Conservation (phyloP, 2,329 filamentous ascomycete species). For the Mycogone perniciosa region DNA sequence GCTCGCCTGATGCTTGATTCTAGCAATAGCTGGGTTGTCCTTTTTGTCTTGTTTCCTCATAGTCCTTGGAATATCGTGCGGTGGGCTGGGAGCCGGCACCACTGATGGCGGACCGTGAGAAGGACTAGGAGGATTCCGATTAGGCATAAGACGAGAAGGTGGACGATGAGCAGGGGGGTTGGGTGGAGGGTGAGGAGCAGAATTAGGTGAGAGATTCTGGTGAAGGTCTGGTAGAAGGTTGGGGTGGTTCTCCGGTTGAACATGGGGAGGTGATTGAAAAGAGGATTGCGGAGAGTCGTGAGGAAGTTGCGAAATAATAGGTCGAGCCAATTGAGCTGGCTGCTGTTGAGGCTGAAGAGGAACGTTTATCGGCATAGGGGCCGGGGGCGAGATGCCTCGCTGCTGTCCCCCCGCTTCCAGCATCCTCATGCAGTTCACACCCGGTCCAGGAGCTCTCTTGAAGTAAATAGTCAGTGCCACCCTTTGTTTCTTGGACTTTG, state of each 20-base stretch:
- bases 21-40: background rate
- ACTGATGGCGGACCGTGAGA: background rate
- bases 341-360: background rate
- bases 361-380: background rate
- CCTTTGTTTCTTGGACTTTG: slow-evolving; percentile 24
- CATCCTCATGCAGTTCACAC: slow-evolving; percentile 25
- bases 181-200: background rate
- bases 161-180: background rate
- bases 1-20: background rate
- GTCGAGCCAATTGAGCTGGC: background rate
- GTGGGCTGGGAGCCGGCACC: background rate
- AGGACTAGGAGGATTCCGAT: background rate
- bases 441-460: slow-evolving; percentile 31
- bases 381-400: background rate
- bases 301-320: background rate
- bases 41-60: background rate
- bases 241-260: too few relatives aligned
- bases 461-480: slow-evolving; percentile 43
- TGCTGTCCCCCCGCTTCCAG: slow-evolving; percentile 13
- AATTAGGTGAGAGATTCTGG: background rate
- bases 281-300: background rate
- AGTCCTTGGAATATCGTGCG: background rate
- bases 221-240: background rate
- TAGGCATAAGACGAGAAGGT: background rate
- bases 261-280: background rate